Base-by-base conservation (phyloP, 164 flowering plant genomes). In the Cinnamomum micranthum region DNA sequence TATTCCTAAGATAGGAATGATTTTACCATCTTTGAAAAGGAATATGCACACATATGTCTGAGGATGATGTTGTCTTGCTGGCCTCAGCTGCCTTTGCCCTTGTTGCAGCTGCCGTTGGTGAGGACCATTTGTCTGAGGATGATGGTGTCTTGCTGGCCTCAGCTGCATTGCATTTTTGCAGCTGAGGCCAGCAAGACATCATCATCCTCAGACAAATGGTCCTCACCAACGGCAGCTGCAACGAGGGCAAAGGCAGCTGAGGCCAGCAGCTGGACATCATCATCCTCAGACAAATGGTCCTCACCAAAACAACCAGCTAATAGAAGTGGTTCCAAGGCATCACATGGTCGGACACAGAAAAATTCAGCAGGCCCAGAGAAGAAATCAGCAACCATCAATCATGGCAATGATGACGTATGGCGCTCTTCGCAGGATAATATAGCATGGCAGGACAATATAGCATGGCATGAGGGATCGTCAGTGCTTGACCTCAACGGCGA, bases 401-500 rank as follows among this genome's bases (percentile, higher is more conserved):
- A 82, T 17, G 72, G 22, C 75, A 68, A 70, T 2, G 77, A 67
- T 60, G 70, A 69, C 12, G 77, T 70, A 65, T 82, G 85, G 84
- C 81, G 78, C 68, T 68, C 80, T 33, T 25, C 77, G 7, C 76
- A 64, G 14, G 88, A 88, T 17, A 81, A 59, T 58, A 71, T 81
- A 1, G 73, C 88, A 4, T 77, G n/a, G n/a, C n/a, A n/a, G n/a
- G n/a, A n/a, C n/a, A n/a, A n/a, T n/a, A n/a, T n/a, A n/a, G n/a
- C n/a, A n/a, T n/a, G 84, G 81, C 81, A 82, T 12, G 94, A 88
- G 80, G 90, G 94, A 33, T 86, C 91, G 12, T 88, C 93, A 7
- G 98, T 93, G 25, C 92, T 93, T 22, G 98, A 93, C 76, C 92
- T 93, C 67, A 87, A 85, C 69, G 88, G 87, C 6, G 98, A 90